Base-by-base conservation (phyloP, 1,139 yeast genomes). In the Candida gigantensis region DNA sequence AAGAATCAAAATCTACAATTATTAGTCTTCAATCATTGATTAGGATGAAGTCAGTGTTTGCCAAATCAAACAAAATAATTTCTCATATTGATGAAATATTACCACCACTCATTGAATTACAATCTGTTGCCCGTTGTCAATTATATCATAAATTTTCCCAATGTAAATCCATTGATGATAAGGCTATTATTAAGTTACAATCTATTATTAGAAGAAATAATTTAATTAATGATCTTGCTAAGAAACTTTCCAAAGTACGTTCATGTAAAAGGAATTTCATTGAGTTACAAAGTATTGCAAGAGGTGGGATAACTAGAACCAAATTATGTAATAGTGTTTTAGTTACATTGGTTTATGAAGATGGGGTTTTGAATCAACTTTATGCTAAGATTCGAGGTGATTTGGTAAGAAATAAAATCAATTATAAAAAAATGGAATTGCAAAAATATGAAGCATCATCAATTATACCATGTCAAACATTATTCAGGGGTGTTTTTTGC, bases 231-330 rank as follows among this genome's bases (percentile, higher is more conserved):
- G 46, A 48, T 1, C 50, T 58, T 9, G 43, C 50, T 28, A 26
- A 39, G n/a, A 47, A 44, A 13, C 54, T 57, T 13, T 38, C 47
- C 8, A 41, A 39, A 0, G 44, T 65, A 5, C 32, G 44, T 18
- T 45, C 46, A 12, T 42, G 42, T 9, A 38, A 41, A 19, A 32
- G 35, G 1, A 28, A 43, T 1, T 39, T 67, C 6, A 43, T 46
- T 24, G 76, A 69, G 18, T 53, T 79, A 2, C 87, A 81, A 50
- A 63, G 78, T 26, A 63, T 74, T 40, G 65, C 70, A 2, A 66
- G 85, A 42, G 86, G 82, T 20, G 79, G 74, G 1, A 49, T 71
- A 3, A 46, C 69, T 1, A 64, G 87, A 47, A 63, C 68, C 3
- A 62, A 58, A 23, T 53, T 78, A 35, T 71, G 76, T 43, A 66